phyloP scores from a whole-genome alignment of 768 basidiomycete species.

The Trametes villosa region DNA sequence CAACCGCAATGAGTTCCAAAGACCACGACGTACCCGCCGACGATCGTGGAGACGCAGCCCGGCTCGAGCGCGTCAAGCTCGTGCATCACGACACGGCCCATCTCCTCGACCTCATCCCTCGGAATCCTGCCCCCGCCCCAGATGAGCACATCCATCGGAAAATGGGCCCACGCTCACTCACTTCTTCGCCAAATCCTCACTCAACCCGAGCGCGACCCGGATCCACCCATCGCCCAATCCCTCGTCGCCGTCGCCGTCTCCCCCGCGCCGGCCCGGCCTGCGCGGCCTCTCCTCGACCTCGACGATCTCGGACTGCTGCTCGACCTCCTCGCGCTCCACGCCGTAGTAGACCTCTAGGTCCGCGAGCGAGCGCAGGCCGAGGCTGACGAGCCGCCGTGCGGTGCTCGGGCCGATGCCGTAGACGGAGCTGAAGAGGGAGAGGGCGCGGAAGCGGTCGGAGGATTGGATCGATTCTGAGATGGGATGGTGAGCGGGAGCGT shows the following conservation, averaged over 20 bases:
- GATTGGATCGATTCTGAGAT: slow-evolving; percentile 49
- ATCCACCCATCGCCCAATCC: slow-evolving; percentile 46
- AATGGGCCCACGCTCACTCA: slow-evolving; percentile 29
- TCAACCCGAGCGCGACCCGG: slow-evolving; percentile 61
- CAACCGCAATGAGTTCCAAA: background rate
- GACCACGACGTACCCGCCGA: slow-evolving; percentile 67
- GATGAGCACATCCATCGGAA: background rate
- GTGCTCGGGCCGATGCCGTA: slow-evolving; percentile 78
- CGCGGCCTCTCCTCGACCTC: slow-evolving; percentile 30
- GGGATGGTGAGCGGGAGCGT: background rate
- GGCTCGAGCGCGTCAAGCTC: slow-evolving; percentile 64
- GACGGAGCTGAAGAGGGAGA: slow-evolving; percentile 62
- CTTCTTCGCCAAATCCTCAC: slow-evolving; percentile 58
- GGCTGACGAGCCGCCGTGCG: slow-evolving; percentile 65
- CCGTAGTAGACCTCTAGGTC: slow-evolving; percentile 74
- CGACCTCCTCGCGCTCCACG: slow-evolving; percentile 36
- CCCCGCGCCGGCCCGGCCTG: slow-evolving; percentile 16
- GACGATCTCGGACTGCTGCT: slow-evolving; percentile 31
- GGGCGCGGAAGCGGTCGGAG: slow-evolving; percentile 57
- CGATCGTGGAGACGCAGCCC: slow-evolving; percentile 76
- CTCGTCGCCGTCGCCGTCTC: slow-evolving; percentile 28
- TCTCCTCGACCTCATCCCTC: slow-evolving; percentile 77
- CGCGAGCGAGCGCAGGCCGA: slow-evolving; percentile 67
- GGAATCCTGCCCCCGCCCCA: slow-evolving; percentile 54
- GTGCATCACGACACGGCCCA: slow-evolving; percentile 66